Evolutionary conservation across 2,329 filamentous ascomycete genomes (phyloP).

Genomic region (Diaporthe eres): DNA sequence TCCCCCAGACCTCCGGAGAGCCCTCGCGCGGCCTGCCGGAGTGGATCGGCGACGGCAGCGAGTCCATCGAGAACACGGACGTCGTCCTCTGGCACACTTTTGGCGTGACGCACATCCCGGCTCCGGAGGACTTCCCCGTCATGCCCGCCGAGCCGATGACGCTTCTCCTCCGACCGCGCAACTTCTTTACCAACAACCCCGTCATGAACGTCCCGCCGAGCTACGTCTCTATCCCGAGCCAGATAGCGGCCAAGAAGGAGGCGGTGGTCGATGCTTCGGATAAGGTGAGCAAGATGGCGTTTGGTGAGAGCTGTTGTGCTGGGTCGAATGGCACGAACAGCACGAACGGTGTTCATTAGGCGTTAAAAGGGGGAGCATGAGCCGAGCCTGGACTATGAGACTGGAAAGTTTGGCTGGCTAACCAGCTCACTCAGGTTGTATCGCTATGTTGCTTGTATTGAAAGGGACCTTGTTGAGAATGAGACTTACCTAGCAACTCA

Average conservation of each 20-base stretch:
- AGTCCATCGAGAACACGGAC: slow-evolving; percentile 83
- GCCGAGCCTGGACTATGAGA: not conserved
- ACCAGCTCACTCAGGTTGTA: not conserved
- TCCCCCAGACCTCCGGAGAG: slow-evolving; percentile 88
- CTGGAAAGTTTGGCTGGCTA: not conserved
- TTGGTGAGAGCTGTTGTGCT: slow-evolving; percentile 42
- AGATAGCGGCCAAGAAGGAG: slow-evolving; percentile 65
- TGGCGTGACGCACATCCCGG: slow-evolving; percentile 89
- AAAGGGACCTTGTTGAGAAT: not conserved
- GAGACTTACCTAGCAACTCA: not conserved
- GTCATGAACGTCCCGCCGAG: slow-evolving; percentile 85
- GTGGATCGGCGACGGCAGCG: slow-evolving; percentile 81
- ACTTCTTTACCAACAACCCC: slow-evolving; percentile 87
- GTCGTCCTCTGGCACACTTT: slow-evolving; percentile 96
- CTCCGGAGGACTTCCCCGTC: slow-evolving; percentile 91
- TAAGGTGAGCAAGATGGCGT: slow-evolving; percentile 60
- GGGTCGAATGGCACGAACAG: slow-evolving; percentile 39
- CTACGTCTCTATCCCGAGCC: slow-evolving; percentile 80
- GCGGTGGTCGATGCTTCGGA: slow-evolving; percentile 64
- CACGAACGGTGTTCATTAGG: not conserved
- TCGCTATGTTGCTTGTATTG: not conserved
- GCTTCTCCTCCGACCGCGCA: slow-evolving; percentile 80
- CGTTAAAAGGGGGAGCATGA: rapidly evolving
- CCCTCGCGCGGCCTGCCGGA: slow-evolving; percentile 79
- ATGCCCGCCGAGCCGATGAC: slow-evolving; percentile 93